phyloP scores from a whole-genome alignment of 192 early-diverging fungal genomes.

The Coemansia sp. region DNA sequence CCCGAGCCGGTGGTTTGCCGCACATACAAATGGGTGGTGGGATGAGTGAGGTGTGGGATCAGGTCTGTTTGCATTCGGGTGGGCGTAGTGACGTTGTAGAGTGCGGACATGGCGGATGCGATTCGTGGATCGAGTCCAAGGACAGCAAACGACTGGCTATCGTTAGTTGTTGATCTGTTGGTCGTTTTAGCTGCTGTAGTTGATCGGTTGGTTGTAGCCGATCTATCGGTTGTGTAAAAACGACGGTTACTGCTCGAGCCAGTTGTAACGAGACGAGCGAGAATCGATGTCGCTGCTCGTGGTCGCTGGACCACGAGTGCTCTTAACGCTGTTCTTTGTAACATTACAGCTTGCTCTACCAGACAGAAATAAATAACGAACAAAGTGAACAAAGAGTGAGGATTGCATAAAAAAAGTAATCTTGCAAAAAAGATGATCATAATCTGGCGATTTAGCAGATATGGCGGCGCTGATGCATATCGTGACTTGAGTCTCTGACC shows the following conservation, averaged over 20 bases:
- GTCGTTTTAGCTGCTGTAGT: background rate
- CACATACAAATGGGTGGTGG: conserved; percentile 9
- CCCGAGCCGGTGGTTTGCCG: conserved; percentile 38
- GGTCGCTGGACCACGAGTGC: background rate
- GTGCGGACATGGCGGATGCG: conserved; percentile 1
- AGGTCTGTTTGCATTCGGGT: conserved; percentile 14
- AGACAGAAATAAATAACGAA: too few relatives aligned
- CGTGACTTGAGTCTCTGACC: too few relatives aligned
- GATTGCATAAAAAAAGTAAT: too few relatives aligned
- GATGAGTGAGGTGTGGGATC: background rate
- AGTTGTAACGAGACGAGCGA: background rate
- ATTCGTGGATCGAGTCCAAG: conserved; percentile 11
- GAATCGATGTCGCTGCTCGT: background rate
- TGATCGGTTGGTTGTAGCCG: too few relatives aligned
- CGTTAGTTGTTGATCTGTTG: background rate
- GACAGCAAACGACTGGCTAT: background rate
- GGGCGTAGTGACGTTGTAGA: conserved; percentile 4
- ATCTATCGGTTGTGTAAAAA: background rate
- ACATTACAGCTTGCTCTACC: background rate
- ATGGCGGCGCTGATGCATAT: too few relatives aligned
- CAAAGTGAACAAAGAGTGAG: too few relatives aligned
- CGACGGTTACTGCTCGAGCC: background rate
- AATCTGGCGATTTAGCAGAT: too few relatives aligned
- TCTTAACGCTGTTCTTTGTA: background rate
- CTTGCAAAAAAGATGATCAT: too few relatives aligned